Evolutionary conservation across 108 stramenopile species (phyloP).

Genomic region (Fragilaria crotonensis): DNA sequence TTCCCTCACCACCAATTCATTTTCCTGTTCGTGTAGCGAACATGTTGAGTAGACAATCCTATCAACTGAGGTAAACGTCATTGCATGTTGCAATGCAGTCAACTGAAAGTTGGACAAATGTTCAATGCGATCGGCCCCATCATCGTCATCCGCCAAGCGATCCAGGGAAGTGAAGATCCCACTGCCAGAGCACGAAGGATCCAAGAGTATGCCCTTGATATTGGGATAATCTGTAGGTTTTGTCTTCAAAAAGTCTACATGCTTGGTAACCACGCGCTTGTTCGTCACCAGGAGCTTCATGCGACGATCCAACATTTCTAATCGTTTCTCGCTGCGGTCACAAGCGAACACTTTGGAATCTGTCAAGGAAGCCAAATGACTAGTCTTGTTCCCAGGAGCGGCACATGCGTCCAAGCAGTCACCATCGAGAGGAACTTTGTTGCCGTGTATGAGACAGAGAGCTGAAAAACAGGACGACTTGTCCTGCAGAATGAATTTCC

Average conservation of each 20-base stretch:
- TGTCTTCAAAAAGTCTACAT: constrained; percentile 84
- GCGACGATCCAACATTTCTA: constrained; percentile 60
- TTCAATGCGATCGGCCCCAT: constrained; percentile 42
- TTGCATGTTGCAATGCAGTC: constrained; percentile 80
- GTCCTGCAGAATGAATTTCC: constrained; percentile 83
- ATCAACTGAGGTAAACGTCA: constrained; percentile 79
- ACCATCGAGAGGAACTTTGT: constrained; percentile 7
- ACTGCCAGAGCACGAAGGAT: constrained; percentile 98
- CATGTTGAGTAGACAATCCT: constrained; percentile 99
- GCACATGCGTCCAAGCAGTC: constrained; percentile 96
- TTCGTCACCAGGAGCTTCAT: constrained; percentile 27
- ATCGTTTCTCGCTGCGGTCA: constrained; percentile 77
- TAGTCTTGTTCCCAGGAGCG: constrained; percentile 98
- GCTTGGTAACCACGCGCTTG: constrained; percentile 17
- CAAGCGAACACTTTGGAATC: constrained; percentile 70
- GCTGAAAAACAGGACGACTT: constrained; percentile 95
- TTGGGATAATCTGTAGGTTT: constrained; percentile 42
- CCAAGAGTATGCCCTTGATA: constrained; percentile 85
- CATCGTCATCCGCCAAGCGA: constrained; percentile 30
- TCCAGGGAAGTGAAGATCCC: constrained; percentile 86
- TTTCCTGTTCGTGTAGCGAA: constrained; percentile 88
- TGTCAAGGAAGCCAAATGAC: constrained; percentile 88
- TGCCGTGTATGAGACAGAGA: constrained; percentile 72
- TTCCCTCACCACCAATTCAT: constrained; percentile 85
- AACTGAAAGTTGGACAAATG: constrained; percentile 88